Evolutionary conservation across 2,329 filamentous ascomycete species (phyloP).

Genomic region (Cryphonectria nitschkei): DNA sequence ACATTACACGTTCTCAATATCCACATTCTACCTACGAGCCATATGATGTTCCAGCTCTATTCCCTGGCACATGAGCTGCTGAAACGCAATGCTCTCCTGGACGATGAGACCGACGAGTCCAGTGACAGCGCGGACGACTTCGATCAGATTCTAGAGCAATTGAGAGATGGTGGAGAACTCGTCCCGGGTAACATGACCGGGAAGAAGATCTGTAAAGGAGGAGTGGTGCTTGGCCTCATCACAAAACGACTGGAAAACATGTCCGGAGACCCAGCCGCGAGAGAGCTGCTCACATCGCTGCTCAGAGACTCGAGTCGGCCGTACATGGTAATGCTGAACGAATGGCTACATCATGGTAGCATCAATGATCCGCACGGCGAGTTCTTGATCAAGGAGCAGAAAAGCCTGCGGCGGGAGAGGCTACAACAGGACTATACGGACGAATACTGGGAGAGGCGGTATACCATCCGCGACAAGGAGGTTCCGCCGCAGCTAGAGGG

Average conservation of each 20-base stretch:
- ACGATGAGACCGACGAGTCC: slow-evolving; percentile 74
- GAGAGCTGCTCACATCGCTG: slow-evolving; percentile 78
- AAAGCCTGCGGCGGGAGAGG: slow-evolving; percentile 88
- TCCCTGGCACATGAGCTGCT: slow-evolving; percentile 84
- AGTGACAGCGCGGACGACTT: slow-evolving; percentile 81
- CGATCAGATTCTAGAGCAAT: slow-evolving; percentile 88
- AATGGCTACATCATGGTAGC: slow-evolving; percentile 95
- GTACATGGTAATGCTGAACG: slow-evolving; percentile 98
- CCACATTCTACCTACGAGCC: slow-evolving; percentile 85
- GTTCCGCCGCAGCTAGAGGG: slow-evolving; percentile 89
- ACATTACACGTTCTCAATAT: slow-evolving; percentile 93
- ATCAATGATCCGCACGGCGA: slow-evolving; percentile 94
- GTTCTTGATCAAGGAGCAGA: slow-evolving; percentile 94
- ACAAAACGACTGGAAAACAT: slow-evolving; percentile 84
- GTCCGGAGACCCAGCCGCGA: slow-evolving; percentile 90
- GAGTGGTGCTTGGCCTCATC: slow-evolving; percentile 85
- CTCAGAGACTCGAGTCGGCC: slow-evolving; percentile 87
- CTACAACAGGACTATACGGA: slow-evolving; percentile 97
- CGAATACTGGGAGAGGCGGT: slow-evolving; percentile 98
- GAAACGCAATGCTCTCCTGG: slow-evolving; percentile 83
- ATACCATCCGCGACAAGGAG: slow-evolving; percentile 89
- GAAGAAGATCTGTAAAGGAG: slow-evolving; percentile 96
- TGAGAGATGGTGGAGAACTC: slow-evolving; percentile 84
- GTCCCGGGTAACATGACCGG: slow-evolving; percentile 76
- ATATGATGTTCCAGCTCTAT: slow-evolving; percentile 91